A percentile compares a stretch with the other conserved stretches of the same genome.
These are phyloP conservation scores for Candida sithepensis DNA, from an alignment of 805 yeast genomes.

Conservation along the genomic window DNA sequence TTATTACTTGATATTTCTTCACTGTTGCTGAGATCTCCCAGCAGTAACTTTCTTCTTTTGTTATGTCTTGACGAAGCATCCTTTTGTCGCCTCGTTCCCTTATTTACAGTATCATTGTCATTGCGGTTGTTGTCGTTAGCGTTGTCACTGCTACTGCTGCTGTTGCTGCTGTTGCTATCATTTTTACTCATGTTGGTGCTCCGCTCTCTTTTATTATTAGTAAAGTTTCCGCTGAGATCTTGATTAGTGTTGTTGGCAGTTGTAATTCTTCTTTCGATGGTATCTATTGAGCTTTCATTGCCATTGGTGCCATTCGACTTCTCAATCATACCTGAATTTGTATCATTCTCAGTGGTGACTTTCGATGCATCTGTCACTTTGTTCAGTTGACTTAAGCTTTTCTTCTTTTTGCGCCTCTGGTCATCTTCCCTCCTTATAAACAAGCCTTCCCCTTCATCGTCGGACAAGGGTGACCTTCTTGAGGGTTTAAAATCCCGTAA, in stretches of 20 bases:
- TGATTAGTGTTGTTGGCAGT: too few species aligned
- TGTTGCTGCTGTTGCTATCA: neutral
- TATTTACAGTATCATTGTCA: neutral
- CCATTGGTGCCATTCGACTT: neutral
- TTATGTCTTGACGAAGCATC: neutral
- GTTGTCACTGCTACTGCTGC: neutral
- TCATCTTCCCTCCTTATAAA: neutral
- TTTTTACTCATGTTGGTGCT: neutral
- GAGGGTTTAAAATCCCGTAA: slow-evolving; percentile 22
- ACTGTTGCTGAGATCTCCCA: neutral
- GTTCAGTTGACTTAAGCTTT: neutral
- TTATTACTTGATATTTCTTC: slow-evolving; percentile 1
- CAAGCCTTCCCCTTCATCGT: slow-evolving; percentile 20
- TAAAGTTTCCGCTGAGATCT: too few species aligned
- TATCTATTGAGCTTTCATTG: neutral
- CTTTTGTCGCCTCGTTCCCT: neutral
- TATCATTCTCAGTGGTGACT: too few species aligned
- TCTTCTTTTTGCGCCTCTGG: neutral
- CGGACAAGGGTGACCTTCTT: slow-evolving; percentile 27
- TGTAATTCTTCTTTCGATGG: too few species aligned
- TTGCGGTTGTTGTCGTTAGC: neutral
- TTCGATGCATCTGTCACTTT: neutral
- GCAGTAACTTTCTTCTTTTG: neutral
- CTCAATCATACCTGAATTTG: neutral
- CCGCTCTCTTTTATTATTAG: neutral